phyloP scores from a whole-genome alignment of 129 eudicot genomes.

The Escallonia rubra region DNA sequence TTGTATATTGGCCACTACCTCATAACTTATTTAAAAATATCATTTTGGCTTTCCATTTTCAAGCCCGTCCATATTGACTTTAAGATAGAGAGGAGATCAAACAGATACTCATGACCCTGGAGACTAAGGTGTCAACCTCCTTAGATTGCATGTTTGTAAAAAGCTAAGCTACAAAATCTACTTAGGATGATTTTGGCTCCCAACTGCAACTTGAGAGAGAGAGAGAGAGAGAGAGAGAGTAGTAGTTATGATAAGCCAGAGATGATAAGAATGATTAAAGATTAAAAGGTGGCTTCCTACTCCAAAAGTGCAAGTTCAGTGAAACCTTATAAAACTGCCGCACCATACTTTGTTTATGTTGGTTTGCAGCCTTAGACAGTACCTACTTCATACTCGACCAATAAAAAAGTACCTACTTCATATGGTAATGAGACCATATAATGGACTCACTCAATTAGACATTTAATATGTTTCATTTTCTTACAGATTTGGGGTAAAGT shows the following conservation, averaged over 20 bases:
- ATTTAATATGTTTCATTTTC: conserved; percentile 7
- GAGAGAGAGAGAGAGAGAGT: conserved; percentile 14
- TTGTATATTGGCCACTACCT: too few relatives aligned
- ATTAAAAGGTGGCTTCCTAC: not conserved
- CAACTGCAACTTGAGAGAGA: conserved; percentile 18
- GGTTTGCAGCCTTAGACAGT: too few relatives aligned
- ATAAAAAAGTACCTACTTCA: conserved; percentile 26
- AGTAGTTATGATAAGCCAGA: too few relatives aligned
- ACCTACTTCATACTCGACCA: conserved; percentile 15
- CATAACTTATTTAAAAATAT: too few relatives aligned
- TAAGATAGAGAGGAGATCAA: conserved; percentile 19
- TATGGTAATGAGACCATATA: conserved; percentile 20
- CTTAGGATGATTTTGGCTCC: conserved; percentile 44
- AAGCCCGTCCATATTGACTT: conserved; percentile 15
- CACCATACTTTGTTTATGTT: conserved; percentile 5
- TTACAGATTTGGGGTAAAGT: conserved; percentile 3
- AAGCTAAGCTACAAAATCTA: conserved; percentile 78
- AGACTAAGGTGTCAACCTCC: conserved; percentile 50
- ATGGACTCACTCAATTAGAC: conserved; percentile 35
- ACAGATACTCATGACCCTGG: conserved; percentile 44
- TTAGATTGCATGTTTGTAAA: conserved; percentile 63
- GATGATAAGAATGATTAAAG: not conserved
- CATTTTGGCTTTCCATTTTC: conserved; percentile 30
- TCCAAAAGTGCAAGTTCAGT: conserved; percentile 1
- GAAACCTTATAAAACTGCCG: conserved; percentile 10